Evolutionary conservation across 2,329 filamentous ascomycete genomes (phyloP), one percentile per base, ranked within the genome.

Genomic region (Ascochyta koolunga): DNA sequence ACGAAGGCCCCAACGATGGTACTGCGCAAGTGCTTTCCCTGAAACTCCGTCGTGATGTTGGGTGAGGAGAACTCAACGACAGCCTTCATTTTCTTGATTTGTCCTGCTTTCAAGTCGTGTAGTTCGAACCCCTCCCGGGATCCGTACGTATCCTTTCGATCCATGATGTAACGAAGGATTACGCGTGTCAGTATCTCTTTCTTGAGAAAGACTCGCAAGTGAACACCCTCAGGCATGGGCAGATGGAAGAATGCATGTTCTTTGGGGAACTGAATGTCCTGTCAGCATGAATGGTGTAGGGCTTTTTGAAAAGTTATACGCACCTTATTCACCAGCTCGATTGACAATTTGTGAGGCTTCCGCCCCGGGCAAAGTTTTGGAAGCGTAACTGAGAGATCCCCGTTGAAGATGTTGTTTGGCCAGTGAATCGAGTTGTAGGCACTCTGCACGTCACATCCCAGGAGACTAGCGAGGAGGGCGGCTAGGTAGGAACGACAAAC

Each of bases 1-100:
- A 89, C 69, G 64, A 85, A 87, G 13, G 81, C 83, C 16, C 86
- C 86, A 39, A 89, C 82, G 40, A 89, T 86, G 18, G 86, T 89
- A 61, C 85, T 88, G 56, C 86, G 82, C 37, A 89, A 76, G 74
- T 89, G 86, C 5, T 83, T 84, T 19, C 83, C 85, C 61, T 88
- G 83, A 66, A 89, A 88, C 15, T 86, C 88, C 71, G 88, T 89
- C 25, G 87, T 86, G 50, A 91, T 89, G 67, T 91, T 91, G 25
- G 89, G 89, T 0, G 87, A 90, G 1, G 87, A 89, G 66, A 90
- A 90, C 64, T 91, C 89, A 59, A 91, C 80, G 27, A 91, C 79
- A 3, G 83, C 68, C 54, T 79, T 81, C 76, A n/a, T n/a, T n/a
- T n/a, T n/a, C n/a, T n/a, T n/a, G n/a, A n/a, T n/a, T n/a, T n/a